Evolutionary conservation across 441 rosid genomes (phyloP), one percentile per base, ranked within the genome.

Genomic region (Eutrema salsugineum): DNA sequence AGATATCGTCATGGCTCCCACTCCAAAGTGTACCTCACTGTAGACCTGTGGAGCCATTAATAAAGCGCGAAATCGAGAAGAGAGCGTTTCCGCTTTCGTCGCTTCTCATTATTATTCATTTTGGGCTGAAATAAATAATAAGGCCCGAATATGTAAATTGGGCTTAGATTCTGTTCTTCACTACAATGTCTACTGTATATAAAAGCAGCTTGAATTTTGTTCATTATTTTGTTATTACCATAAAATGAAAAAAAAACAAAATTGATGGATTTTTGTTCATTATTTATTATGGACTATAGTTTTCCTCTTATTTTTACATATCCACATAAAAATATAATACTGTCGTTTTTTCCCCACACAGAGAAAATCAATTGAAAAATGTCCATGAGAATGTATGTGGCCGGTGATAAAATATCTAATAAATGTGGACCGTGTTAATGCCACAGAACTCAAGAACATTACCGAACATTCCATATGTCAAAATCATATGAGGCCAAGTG

Each of bases 381-480:
- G 24, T 15, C 1, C 8, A 46, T 46, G 58, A n/a, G 3, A 19
- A 53, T 8, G 27, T 4, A 24, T 59, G 43, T 27, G 67, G 68
- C 12, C 54, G 68, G 62, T 39, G 27, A 60, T 32, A 71, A 71
- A 30, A 70, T 51, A 42, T 71, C 56, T 51, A 40, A 12, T 6
- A 40, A 6, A 51, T 50, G 9, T 44, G 56, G 70, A 10, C 63
- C 56, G 1, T 30, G 58, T 57, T 38, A 24, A 14, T 22, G 32
- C 49, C 50, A 28, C 22, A 30, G 1, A 16, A 9, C 16, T 64
- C 65, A 5, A 55, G 71, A 64, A 72, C 51, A 44, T 54, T 54
- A 63, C 56, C 11, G 63, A 71, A 71, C 70, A 9, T 64, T 55
- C 70, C 3, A 53, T 24, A 44, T n/a, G 56, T 64, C 70, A 54